A percentile compares a stretch with the other conserved stretches of the same genome.
phyloP scores from a whole-genome alignment of 768 basidiomycete genomes.

The Gyrodon lividus region DNA sequence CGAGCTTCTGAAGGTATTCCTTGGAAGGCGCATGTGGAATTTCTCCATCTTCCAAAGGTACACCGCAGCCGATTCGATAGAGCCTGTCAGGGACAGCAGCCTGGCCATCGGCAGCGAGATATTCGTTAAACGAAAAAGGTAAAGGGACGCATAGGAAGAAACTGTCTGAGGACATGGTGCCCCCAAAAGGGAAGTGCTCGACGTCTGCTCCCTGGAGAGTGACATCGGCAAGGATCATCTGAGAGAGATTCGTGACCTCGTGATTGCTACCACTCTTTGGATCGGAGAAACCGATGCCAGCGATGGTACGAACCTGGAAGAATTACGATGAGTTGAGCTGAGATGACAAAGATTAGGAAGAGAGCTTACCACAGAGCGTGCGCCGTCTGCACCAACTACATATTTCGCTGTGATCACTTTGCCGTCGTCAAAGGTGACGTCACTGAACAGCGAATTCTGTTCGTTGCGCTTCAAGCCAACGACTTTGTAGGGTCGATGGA shows the following conservation, averaged over 20 bases:
- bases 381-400: conserved; percentile 53
- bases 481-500: conserved; percentile 40
- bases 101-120: conserved; percentile 10
- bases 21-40: conserved; percentile 38
- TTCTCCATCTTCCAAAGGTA: conserved; percentile 34
- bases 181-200: conserved; percentile 10
- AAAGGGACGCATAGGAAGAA: conserved; percentile 39
- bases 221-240: conserved; percentile 50
- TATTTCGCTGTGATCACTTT: conserved; percentile 42
- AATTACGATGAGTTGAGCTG: background rate
- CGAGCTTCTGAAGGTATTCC: conserved; percentile 44
- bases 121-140: conserved; percentile 28
- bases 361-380: conserved; percentile 41
- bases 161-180: conserved; percentile 28
- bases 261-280: conserved; percentile 34
- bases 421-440: conserved; percentile 49
- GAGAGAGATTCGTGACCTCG: conserved; percentile 29
- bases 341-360: background rate
- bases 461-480: conserved; percentile 35
- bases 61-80: conserved; percentile 42
- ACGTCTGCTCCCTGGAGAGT: conserved; percentile 24
- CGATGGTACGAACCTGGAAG: conserved; percentile 40
- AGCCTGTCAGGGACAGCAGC: conserved; percentile 13
- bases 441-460: conserved; percentile 28
- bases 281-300: conserved; percentile 44